Evolutionary conservation across 2,329 filamentous ascomycete genomes (phyloP).

Genomic region (Calonectria pseudoturangicola): DNA sequence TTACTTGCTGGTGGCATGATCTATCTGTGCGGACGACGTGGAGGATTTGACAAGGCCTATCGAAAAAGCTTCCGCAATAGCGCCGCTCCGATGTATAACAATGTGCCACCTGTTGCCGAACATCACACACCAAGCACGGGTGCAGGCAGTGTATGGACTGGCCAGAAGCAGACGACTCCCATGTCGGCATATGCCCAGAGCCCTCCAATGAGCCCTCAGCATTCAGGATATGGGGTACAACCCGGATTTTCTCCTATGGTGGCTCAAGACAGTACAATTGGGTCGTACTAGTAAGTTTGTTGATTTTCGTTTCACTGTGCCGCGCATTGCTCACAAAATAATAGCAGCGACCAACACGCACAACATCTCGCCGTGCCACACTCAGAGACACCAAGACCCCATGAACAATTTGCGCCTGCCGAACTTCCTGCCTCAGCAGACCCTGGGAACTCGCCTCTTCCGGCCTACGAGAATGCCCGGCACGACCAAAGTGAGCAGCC

Average conservation of each 20-base stretch:
- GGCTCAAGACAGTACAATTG: constrained; percentile 47
- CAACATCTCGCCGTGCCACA: constrained; percentile 45
- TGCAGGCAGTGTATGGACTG: constrained; percentile 46
- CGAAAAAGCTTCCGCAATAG: constrained; percentile 52
- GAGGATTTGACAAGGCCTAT: constrained; percentile 55
- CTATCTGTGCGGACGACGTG: constrained; percentile 67
- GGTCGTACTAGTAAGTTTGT: constrained; percentile 56
- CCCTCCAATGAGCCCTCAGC: constrained; percentile 59
- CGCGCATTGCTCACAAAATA: constrained; percentile 24
- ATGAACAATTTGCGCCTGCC: constrained; percentile 49
- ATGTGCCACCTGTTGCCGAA: constrained; percentile 40
- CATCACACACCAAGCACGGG: constrained; percentile 43
- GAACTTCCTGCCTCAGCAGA: constrained; percentile 60
- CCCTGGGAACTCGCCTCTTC: constrained; percentile 59
- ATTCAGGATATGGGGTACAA: constrained; percentile 48
- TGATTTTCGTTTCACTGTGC: neutral
- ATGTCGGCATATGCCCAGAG: constrained; percentile 57
- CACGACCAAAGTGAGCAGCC: constrained; percentile 3
- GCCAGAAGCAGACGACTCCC: constrained; percentile 46
- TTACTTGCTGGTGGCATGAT: constrained; percentile 66
- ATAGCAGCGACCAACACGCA: constrained; percentile 42
- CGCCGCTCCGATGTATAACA: constrained; percentile 22
- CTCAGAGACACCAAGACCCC: constrained; percentile 47
- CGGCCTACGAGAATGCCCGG: constrained; percentile 53
- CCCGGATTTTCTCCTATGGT: constrained; percentile 44